Conservation (phyloP, 2,329 filamentous ascomycete genomes). For the Moelleriella libera region DNA sequence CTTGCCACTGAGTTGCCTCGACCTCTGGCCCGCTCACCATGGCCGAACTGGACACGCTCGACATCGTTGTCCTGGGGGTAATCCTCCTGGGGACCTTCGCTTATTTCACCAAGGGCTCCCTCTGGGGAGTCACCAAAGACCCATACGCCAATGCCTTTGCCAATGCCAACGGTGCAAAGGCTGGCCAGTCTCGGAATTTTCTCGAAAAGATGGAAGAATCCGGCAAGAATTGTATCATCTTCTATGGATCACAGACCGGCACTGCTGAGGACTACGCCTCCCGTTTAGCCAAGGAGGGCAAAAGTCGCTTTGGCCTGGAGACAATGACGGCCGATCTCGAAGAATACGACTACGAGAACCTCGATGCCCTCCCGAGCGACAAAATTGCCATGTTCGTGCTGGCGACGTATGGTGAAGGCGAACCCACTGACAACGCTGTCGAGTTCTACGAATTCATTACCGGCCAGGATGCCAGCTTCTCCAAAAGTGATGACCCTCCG, state of each 20-base stretch:
- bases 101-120: conserved; percentile 95
- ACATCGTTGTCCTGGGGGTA: conserved; percentile 77
- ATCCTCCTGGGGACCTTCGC: conserved; percentile 79
- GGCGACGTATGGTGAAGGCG: conserved; percentile 94
- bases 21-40: conserved; percentile 31
- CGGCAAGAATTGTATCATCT: conserved; percentile 93
- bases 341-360: conserved; percentile 92
- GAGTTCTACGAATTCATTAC: conserved; percentile 97
- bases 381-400: conserved; percentile 92
- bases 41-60: conserved; percentile 92
- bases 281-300: conserved; percentile 89
- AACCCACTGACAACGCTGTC: conserved; percentile 96
- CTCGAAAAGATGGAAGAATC: conserved; percentile 92
- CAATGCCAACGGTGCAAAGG: conserved; percentile 55
- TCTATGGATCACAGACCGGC: conserved; percentile 97
- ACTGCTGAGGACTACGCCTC: conserved; percentile 98
- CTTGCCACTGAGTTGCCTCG: not conserved
- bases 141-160: conserved; percentile 69
- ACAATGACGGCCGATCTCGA: conserved; percentile 98
- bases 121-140: conserved; percentile 82
- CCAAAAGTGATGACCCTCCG: conserved; percentile 57
- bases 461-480: conserved; percentile 68
- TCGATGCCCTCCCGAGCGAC: conserved; percentile 77
- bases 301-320: conserved; percentile 88
- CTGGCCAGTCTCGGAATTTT: conserved; percentile 80